These are phyloP conservation scores for Dactylellina sp. DNA, from an alignment of 2,329 filamentous ascomycete genomes.

Conservation along the genomic window DNA sequence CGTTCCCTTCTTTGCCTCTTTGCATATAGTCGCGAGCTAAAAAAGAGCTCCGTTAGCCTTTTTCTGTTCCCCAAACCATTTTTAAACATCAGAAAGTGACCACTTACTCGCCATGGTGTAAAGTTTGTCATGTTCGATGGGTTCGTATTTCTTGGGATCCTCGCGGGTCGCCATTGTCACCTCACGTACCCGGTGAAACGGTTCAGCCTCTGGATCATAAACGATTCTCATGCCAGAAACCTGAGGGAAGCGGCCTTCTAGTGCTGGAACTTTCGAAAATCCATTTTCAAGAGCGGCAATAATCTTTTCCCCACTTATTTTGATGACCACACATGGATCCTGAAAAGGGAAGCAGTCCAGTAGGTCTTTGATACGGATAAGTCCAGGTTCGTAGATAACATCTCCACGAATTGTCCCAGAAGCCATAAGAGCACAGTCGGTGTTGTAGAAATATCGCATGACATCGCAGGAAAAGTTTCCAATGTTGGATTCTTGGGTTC, in stretches of 20 bases:
- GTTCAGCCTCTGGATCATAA: slow-evolving; percentile 58
- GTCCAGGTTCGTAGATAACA: slow-evolving; percentile 85
- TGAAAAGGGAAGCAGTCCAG: slow-evolving; percentile 92
- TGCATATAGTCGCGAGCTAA: slow-evolving; percentile 80
- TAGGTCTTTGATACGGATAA: slow-evolving; percentile 82
- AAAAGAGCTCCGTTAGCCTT: too few relatives aligned
- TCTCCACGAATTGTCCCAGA: slow-evolving; percentile 88
- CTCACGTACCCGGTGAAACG: slow-evolving; percentile 59
- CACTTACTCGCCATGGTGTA: slow-evolving; percentile 78
- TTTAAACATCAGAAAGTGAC: background rate
- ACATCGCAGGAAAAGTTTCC: slow-evolving; percentile 93
- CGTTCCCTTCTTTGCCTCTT: slow-evolving; percentile 86
- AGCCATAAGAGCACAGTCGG: slow-evolving; percentile 86
- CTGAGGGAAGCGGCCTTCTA: slow-evolving; percentile 71
- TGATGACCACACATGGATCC: slow-evolving; percentile 84
- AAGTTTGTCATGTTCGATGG: slow-evolving; percentile 72
- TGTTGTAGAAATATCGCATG: slow-evolving; percentile 83
- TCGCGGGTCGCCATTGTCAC: slow-evolving; percentile 34
- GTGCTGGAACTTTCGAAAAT: slow-evolving; percentile 81
- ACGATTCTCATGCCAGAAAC: slow-evolving; percentile 10
- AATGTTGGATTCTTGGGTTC: slow-evolving; percentile 81
- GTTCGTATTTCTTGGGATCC: slow-evolving; percentile 64
- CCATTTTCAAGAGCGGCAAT: slow-evolving; percentile 86
- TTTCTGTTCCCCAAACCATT: too few relatives aligned
- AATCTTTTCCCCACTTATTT: slow-evolving; percentile 77